Percentiles rank a stretch among this genome's conserved stretches.
These are phyloP conservation scores for Gynostemma pentaphyllum DNA, from an alignment of 306 rosid genomes.

Conservation along the genomic window DNA sequence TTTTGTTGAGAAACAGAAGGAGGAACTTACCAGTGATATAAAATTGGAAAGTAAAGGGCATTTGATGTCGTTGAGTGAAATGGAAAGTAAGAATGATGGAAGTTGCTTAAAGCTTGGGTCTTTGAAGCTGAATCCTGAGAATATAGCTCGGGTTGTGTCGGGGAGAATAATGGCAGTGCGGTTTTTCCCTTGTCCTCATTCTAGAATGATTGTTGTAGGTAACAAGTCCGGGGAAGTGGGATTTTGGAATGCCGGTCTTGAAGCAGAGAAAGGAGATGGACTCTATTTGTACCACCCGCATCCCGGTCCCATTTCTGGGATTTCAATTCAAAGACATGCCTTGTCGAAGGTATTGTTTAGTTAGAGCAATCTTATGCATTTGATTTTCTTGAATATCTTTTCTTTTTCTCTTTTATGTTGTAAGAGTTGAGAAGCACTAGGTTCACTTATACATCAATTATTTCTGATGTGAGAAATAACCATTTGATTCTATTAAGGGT, in stretches of 20 bases:
- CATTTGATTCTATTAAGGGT: background rate
- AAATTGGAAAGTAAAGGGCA: background rate
- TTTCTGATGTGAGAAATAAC: background rate
- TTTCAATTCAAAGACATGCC: slow-evolving; percentile 43
- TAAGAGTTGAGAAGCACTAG: background rate
- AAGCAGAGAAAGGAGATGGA: slow-evolving; percentile 19
- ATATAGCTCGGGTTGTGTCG: slow-evolving; percentile 50
- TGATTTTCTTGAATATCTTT: background rate
- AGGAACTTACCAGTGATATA: background rate
- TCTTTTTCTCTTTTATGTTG: background rate
- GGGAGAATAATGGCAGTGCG: slow-evolving; percentile 38
- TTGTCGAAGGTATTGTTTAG: slow-evolving; percentile 47
- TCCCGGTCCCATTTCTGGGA: slow-evolving; percentile 57
- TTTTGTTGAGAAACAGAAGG: background rate
- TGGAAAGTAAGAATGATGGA: background rate
- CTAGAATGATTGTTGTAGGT: slow-evolving; percentile 52
- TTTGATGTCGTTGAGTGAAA: slow-evolving; percentile 1
- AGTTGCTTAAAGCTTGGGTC: slow-evolving; percentile 27
- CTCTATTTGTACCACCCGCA: slow-evolving; percentile 54
- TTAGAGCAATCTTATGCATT: background rate
- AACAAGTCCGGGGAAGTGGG: slow-evolving; percentile 64
- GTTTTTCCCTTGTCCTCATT: slow-evolving; percentile 46
- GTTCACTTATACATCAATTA: background rate
- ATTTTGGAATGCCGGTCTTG: slow-evolving; percentile 50
- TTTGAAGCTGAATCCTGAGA: slow-evolving; percentile 44